Evolutionary conservation across 2,329 filamentous ascomycete genomes (phyloP).

Genomic region (Bretziella fagacearum): DNA sequence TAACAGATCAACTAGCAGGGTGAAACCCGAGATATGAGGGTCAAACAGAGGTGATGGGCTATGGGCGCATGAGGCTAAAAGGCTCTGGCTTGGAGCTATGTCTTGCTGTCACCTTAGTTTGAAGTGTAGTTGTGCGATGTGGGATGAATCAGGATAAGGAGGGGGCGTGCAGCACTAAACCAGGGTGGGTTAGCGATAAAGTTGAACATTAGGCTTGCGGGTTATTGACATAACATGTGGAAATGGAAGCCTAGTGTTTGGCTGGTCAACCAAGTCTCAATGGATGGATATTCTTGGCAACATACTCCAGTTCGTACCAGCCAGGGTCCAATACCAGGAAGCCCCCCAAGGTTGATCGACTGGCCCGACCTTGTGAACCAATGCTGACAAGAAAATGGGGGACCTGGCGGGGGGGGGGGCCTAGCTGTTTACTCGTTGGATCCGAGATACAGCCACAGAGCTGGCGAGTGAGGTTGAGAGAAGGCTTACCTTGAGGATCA

Average conservation of each 20-base stretch:
- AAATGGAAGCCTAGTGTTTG: too few relatives aligned
- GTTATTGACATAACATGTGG: too few relatives aligned
- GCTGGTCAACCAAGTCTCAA: too few relatives aligned
- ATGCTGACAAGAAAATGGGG: background rate
- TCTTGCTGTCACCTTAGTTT: background rate
- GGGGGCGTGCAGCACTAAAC: slow-evolving; percentile 1
- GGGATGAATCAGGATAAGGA: background rate
- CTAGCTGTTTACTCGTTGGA: too few relatives aligned
- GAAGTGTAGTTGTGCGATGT: background rate
- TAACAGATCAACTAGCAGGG: too few relatives aligned
- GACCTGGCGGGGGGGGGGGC: too few relatives aligned
- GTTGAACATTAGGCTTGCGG: background rate
- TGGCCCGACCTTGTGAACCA: background rate
- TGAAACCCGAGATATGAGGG: too few relatives aligned
- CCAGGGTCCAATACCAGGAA: too few relatives aligned
- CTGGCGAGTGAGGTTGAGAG: background rate
- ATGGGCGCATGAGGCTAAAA: background rate
- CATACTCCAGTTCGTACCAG: too few relatives aligned
- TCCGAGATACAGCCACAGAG: background rate
- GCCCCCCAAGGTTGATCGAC: background rate
- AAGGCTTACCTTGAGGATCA: background rate
- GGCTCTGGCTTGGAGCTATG: too few relatives aligned
- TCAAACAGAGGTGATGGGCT: background rate
- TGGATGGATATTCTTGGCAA: too few relatives aligned
- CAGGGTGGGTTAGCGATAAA: slow-evolving; percentile 6